phyloP scores from a whole-genome alignment of 140 eudicot species.

The Flaveria floridana region DNA sequence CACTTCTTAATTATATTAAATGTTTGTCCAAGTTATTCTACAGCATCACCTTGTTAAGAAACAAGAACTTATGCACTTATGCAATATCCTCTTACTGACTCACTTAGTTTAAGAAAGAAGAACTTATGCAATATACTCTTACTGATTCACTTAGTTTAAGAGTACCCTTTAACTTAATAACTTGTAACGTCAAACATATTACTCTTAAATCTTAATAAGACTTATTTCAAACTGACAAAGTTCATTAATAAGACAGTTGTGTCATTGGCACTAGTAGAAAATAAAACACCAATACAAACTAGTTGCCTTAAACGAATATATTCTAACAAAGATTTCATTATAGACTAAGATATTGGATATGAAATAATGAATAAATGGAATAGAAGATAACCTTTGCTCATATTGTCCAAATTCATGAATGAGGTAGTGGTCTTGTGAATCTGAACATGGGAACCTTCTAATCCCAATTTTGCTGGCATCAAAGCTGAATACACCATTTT shows the following conservation, averaged over 20 bases:
- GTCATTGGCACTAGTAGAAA: background rate
- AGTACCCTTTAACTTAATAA: background rate
- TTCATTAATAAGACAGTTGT: background rate
- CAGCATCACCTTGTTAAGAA: background rate
- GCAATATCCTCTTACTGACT: background rate
- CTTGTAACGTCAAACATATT: background rate
- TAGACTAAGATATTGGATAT: background rate
- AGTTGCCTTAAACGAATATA: background rate
- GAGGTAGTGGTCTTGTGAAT: slow-evolving; percentile 32
- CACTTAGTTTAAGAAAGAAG: background rate
- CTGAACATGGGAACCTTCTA: slow-evolving; percentile 36
- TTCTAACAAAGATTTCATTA: background rate
- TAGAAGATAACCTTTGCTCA: slow-evolving; percentile 34
- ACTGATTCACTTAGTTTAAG: background rate
- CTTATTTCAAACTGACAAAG: background rate
- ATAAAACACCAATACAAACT: background rate
- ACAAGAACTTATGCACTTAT: background rate
- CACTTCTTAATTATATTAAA: too few species aligned
- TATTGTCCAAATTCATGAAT: slow-evolving; percentile 33
- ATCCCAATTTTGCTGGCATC: slow-evolving; percentile 39
- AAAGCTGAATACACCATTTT: slow-evolving; percentile 39
- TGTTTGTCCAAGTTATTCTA: slow-evolving; percentile 3
- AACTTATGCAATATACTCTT: background rate
- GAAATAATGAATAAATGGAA: slow-evolving; percentile 8
- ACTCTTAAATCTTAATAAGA: background rate